Base-by-base conservation (phyloP, 2,329 filamentous ascomycete genomes). In the Geosmithia flava region DNA sequence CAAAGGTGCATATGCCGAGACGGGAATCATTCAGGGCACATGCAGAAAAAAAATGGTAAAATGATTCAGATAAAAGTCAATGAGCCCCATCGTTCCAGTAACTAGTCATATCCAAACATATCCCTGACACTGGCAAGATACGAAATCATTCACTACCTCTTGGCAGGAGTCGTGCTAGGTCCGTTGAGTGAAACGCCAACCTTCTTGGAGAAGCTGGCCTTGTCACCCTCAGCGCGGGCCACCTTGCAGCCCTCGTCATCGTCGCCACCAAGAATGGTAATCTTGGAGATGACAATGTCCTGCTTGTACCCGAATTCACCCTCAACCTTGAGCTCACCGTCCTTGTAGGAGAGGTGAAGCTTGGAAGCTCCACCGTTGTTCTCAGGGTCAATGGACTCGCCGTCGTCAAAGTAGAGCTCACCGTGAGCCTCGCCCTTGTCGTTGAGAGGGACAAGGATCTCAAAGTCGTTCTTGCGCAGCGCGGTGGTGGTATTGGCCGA, bases 351-450 rank as follows among this genome's bases (percentile, higher is more conserved):
- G 54, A 90, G 85, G 13, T 66, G 62, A 47, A 89, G 70, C 48
- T 74, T 66, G 7, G 72, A 78, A 16, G 69, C n/a, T n/a, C n/a
- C 76, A 5, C 48, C 48, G 27, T 50, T 45, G 20, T 19, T 30
- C 11, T 64, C 52, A 62, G 85, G 85, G 50, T 76, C 66, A 46
- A 90, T 55, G 20, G 75, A 80, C 50, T 81, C 79, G 8, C 87
- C 87, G 51, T 94, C 87, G 54, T 93, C 87, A 5, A 93, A 66
- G 60, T 90, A 93, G 49, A 93, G 68, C 47, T 71, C 69, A 0
- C 87, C 87, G 1, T 59, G 61, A 0, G 87, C 87, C 7, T 67
- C 76, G 3, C 82, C 84, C 47, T 83, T 67, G 1, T 60, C 57
- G 6, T 74, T 78, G 0, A 85, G 73, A 0, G 86, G 82, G 43